Evolutionary conservation across 139 green algal genomes (phyloP).

Genomic region (Coelastrella sp.): DNA sequence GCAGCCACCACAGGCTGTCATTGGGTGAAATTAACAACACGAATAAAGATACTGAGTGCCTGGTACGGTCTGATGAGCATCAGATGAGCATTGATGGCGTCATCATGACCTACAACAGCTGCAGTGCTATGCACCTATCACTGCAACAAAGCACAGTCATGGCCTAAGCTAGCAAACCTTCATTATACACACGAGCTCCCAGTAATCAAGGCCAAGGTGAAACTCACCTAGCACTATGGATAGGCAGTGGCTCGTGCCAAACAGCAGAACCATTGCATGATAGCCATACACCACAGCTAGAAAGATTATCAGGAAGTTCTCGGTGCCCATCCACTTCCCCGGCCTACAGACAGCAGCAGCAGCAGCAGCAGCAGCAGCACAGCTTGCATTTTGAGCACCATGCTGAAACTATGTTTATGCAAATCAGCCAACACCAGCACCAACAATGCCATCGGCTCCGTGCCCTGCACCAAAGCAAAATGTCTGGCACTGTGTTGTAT

Average conservation of each 20-base stretch:
- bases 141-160: background rate
- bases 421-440: no score
- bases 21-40: no score
- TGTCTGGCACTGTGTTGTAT: no score
- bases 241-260: slow-evolving; percentile 62
- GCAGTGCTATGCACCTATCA: background rate
- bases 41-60: no score
- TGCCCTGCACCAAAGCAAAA: no score
- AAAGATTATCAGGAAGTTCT: slow-evolving; percentile 66
- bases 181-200: background rate
- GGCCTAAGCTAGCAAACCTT: background rate
- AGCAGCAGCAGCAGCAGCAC: background rate
- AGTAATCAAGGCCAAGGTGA: background rate
- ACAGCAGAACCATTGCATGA: slow-evolving; percentile 66
- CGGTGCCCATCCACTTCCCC: slow-evolving; percentile 44
- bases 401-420: no score
- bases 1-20: no score
- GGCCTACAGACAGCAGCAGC: slow-evolving; percentile 30
- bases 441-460: no score
- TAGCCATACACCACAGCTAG: slow-evolving; percentile 63
- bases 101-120: no score
- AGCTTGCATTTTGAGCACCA: background rate
- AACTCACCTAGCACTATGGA: slow-evolving; percentile 61
- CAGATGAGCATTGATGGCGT: no score
- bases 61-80: no score